A percentile compares a stretch with the other conserved stretches of the same genome.
Evolutionary conservation across 768 basidiomycete genomes (phyloP).

Genomic region (Boletus vinaceobasis): DNA sequence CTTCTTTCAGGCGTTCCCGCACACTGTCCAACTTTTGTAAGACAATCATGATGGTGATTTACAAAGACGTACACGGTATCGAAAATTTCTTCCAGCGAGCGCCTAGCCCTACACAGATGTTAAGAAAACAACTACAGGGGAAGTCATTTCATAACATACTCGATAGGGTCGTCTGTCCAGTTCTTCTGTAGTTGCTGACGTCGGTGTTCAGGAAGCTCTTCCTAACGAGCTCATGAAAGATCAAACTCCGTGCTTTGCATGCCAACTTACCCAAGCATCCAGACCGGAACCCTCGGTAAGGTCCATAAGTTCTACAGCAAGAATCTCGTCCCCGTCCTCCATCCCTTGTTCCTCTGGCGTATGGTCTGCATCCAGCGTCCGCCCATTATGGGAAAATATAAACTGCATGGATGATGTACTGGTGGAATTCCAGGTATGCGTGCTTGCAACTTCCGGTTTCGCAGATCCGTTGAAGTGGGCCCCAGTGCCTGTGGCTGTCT

Average conservation of each 20-base stretch:
- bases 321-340: conserved; percentile 85
- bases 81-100: conserved; percentile 79
- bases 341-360: conserved; percentile 85
- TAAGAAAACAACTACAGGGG: not conserved
- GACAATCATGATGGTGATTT: not conserved
- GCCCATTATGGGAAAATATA: conserved; percentile 80
- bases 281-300: conserved; percentile 65
- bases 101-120: conserved; percentile 51
- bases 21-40: conserved; percentile 45
- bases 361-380: conserved; percentile 74
- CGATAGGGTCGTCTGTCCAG: conserved; percentile 72
- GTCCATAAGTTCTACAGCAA: conserved; percentile 89
- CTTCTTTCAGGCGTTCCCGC: conserved; percentile 81
- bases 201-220: conserved; percentile 59
- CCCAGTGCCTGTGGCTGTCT: conserved; percentile 22
- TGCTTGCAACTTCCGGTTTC: conserved; percentile 49
- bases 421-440: conserved; percentile 39
- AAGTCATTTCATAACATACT: conserved; percentile 46
- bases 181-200: conserved; percentile 75
- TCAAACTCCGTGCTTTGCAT: not conserved
- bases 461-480: conserved; percentile 45
- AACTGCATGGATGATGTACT: conserved; percentile 62
- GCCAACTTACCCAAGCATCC: conserved; percentile 57
- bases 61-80: conserved; percentile 67
- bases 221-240: conserved; percentile 37